Evolutionary conservation across 2,329 filamentous ascomycete genomes (phyloP).

Genomic region (Colletotrichum falcatum): DNA sequence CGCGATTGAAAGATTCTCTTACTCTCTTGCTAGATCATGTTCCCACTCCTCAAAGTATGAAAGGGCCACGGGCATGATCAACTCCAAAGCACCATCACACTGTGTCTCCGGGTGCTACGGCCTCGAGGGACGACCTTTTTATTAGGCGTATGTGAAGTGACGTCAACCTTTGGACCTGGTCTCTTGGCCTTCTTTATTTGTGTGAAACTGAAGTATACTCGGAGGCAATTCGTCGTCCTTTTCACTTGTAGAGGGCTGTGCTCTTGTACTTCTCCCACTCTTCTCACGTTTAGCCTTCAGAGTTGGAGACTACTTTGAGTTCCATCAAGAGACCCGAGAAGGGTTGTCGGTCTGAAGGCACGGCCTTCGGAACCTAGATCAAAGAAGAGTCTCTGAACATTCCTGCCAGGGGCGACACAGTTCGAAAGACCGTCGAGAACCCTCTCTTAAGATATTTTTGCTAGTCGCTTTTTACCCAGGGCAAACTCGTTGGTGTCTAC

Average conservation of each 20-base stretch:
- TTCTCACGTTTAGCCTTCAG: background rate
- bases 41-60: no score
- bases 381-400: conserved; percentile 3
- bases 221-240: background rate
- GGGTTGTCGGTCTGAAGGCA: background rate
- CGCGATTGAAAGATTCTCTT: no score
- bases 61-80: no score
- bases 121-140: no score
- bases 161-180: no score
- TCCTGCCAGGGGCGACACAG: background rate
- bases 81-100: no score
- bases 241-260: background rate
- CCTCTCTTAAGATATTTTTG: background rate
- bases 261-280: background rate
- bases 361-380: background rate
- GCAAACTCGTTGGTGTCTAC: conserved; percentile 46
- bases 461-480: background rate
- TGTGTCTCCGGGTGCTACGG: no score
- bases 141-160: no score
- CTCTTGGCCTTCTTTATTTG: no score
- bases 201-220: no score
- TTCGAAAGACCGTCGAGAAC: background rate
- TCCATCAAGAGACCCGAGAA: background rate
- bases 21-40: no score
- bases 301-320: background rate